Base-by-base conservation (phyloP, 2,329 filamentous ascomycete genomes). In the Pseudogymnoascus sp. region DNA sequence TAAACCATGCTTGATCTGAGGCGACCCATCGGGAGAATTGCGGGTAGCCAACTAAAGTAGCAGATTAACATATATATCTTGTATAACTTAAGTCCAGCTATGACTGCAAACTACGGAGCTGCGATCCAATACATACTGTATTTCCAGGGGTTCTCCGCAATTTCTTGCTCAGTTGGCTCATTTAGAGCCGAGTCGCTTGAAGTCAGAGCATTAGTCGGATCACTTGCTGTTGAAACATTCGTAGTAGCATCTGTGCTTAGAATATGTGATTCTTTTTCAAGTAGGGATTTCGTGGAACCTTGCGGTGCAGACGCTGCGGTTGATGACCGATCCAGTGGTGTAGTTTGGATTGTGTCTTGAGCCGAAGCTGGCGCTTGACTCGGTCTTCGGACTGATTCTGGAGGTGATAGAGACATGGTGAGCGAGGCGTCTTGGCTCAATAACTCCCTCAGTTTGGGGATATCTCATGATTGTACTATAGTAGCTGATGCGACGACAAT, bases 1-100 rank as follows among this genome's bases (percentile, higher is more conserved):
- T 59, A 34, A 65, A 62, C 42, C 37, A 65, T 6, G 59, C 38
- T 12, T 62, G 23, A 28, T 62, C 59, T 5, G 64, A 65, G 23
- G 62, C 62, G 3, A 62, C 34, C 46, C 49, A 65, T 34, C 28
- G 25, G 7, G 18, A 60, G 31, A 62, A 64, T 25, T 46, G 42
- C 21, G 42, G 18, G 6, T 46, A 46, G 21, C 42, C 42, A 25
- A 9, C 42, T 46, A n/a, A 25, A 46, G 11, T 12, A 46, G 18
- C 11, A 46, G 23, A 46, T 46, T 46, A 46, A 12, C 21, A 42
- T 37, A 5, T 42, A 21, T 46, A 25, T 25, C 5, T 21, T 43
- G 18, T 12, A 16, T 42, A 21, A 42, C 16, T 42, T 42, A 11
- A 16, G 8, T 9, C 9, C 40, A 42, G 8, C 16, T 42, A 21